Evolutionary conservation across 768 basidiomycete genomes (phyloP).

Genomic region (Auriscalpium microsporum): DNA sequence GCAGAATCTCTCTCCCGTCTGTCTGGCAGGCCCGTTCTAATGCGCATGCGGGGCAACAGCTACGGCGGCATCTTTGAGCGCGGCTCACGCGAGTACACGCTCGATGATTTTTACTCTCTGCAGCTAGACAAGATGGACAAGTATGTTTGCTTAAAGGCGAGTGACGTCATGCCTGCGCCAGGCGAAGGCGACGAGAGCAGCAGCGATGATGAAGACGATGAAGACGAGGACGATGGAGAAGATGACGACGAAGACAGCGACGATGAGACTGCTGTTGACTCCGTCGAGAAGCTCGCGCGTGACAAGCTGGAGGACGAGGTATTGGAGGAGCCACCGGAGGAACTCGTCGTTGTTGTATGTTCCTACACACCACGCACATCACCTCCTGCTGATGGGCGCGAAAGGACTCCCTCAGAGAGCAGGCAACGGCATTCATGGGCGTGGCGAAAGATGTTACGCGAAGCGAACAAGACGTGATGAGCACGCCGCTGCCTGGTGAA

Average conservation of each 20-base stretch:
- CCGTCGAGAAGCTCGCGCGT: slow-evolving; percentile 25
- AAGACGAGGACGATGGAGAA: slow-evolving; percentile 46
- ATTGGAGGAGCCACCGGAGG: slow-evolving; percentile 21
- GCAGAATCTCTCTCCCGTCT: not conserved
- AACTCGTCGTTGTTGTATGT: not conserved
- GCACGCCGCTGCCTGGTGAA: slow-evolving; percentile 80
- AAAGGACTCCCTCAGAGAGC: slow-evolving; percentile 32
- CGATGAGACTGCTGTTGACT: slow-evolving; percentile 19
- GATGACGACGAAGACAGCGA: slow-evolving; percentile 27
- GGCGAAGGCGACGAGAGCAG: slow-evolving; percentile 57
- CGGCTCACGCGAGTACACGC: slow-evolving; percentile 74
- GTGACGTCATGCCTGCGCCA: slow-evolving; percentile 50
- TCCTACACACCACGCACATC: no score
- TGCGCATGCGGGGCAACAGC: slow-evolving; percentile 25
- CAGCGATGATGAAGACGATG: slow-evolving; percentile 53
- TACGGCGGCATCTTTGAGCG: slow-evolving; percentile 88
- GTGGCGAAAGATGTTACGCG: slow-evolving; percentile 49
- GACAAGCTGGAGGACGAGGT: slow-evolving; percentile 16
- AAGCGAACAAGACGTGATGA: slow-evolving; percentile 61
- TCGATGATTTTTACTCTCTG: slow-evolving; percentile 81
- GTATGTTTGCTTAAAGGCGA: slow-evolving; percentile 65
- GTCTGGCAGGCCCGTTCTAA: no score
- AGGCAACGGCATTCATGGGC: slow-evolving; percentile 52
- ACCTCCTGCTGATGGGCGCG: not conserved
- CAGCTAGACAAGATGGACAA: slow-evolving; percentile 80